These are phyloP conservation scores for Gynostemma pentaphyllum DNA, from an alignment of 306 rosid genomes.

Conservation along the genomic window DNA sequence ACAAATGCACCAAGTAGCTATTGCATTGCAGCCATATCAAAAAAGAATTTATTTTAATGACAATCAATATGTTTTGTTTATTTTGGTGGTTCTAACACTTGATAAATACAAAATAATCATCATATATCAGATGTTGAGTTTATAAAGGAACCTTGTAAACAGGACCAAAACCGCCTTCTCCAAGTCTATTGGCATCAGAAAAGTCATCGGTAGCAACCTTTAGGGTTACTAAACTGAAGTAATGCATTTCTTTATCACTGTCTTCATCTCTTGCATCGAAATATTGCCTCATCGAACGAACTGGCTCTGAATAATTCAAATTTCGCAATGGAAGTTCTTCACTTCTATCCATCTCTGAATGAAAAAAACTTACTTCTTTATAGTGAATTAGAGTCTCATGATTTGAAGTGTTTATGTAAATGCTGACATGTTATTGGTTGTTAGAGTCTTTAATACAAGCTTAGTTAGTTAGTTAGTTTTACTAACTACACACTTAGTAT, in stretches of 20 bases:
- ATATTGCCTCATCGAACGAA: neutral
- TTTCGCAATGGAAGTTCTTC: neutral
- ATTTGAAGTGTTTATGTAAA: no score
- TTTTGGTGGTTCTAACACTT: neutral
- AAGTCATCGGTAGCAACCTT: slow-evolving; percentile 28
- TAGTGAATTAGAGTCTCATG: no score
- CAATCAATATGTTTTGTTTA: no score
- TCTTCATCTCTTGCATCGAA: neutral
- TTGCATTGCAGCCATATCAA: no score
- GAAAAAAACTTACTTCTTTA: no score
- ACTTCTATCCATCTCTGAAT: slow-evolving; percentile 3
- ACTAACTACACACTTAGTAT: no score
- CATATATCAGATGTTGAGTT: neutral
- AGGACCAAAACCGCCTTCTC: slow-evolving; percentile 56
- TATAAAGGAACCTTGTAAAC: slow-evolving; percentile 33
- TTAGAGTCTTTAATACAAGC: no score
- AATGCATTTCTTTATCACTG: slow-evolving; percentile 3
- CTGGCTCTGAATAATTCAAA: neutral
- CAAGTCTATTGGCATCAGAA: slow-evolving; percentile 35
- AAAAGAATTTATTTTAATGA: no score
- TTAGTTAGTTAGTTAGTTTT: no score
- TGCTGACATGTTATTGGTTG: no score
- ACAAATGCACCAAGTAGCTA: neutral
- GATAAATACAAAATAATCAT: neutral
- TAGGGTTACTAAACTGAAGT: slow-evolving; percentile 23